Evolutionary conservation across 1,284 basidiomycete species (phyloP).

Genomic region (Ceratobasidium sp.): DNA sequence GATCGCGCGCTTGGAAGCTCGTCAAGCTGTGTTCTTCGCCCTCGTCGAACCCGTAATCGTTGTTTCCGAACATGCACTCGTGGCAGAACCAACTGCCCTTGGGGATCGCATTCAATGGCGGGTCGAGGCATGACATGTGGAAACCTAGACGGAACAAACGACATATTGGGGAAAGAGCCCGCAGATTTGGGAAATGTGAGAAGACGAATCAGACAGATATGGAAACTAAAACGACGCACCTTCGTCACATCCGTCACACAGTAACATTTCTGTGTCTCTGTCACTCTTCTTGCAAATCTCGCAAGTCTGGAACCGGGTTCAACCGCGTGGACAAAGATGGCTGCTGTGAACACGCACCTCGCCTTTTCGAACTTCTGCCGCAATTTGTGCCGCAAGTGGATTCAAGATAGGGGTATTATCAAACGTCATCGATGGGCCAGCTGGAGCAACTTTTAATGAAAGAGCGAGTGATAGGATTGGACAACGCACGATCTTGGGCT

Average conservation of each 20-base stretch:
- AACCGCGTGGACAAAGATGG: background rate
- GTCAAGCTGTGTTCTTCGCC: slow-evolving; percentile 94
- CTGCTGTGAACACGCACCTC: slow-evolving; percentile 43
- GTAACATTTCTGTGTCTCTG: slow-evolving; percentile 86
- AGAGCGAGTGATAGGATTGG: background rate
- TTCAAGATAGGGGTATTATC: slow-evolving; percentile 8
- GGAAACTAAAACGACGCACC: slow-evolving; percentile 59
- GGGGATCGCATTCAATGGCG: slow-evolving; percentile 84
- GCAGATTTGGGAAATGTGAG: slow-evolving; percentile 35
- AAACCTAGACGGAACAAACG: slow-evolving; percentile 68
- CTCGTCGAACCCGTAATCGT: slow-evolving; percentile 99
- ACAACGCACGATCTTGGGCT: slow-evolving; percentile 15
- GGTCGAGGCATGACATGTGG: slow-evolving; percentile 96
- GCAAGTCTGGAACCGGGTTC: slow-evolving; percentile 67
- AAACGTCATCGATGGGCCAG: slow-evolving; percentile 23
- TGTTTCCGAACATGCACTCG: slow-evolving; percentile 89
- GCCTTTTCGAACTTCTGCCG: slow-evolving; percentile 42
- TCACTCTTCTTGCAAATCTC: slow-evolving; percentile 92
- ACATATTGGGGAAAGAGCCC: too few relatives aligned
- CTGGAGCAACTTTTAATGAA: background rate
- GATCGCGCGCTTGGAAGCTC: slow-evolving; percentile 91
- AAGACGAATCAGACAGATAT: slow-evolving; percentile 41
- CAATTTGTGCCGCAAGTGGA: slow-evolving; percentile 30
- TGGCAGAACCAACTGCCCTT: slow-evolving; percentile 97
- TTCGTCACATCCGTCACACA: slow-evolving; percentile 97